Evolutionary conservation across 2,329 filamentous ascomycete genomes (phyloP), one percentile per base, ranked within the genome.

Genomic region (Microcyclospora pomicola): DNA sequence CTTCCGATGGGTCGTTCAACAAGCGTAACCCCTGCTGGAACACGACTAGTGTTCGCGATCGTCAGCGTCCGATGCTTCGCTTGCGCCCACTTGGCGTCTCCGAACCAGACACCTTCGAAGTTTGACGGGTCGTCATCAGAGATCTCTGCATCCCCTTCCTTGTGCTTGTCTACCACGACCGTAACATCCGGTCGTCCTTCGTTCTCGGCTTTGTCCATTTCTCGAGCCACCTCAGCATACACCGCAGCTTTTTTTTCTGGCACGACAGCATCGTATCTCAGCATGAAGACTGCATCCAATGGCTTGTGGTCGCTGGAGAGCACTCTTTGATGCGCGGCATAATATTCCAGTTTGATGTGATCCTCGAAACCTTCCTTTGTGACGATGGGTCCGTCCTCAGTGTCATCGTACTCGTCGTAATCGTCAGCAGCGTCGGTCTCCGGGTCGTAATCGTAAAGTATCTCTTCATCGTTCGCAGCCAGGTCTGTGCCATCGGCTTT

Each of bases 281-380:
- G 62, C 0, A 74, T 80, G 54, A 96, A 96, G 1, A 87, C 66
- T 1, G 86, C 84, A 41, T 79, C 75, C 2, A 98, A 64, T 0
- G 91, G 92, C 57, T 98, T 98, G 61, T 98, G 91, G 51, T 98
- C 91, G 0, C 88, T 96, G 1, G 88, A 94, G 12, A 83, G 73
- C 15, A 98, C 79, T 13, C 82, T 73, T 58, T 96, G 91, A 52
- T 96, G 84, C 0, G 87, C 88, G 0, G 78, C 76, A 56, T 98
- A 98, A 41, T 82, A 68, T 37, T 75, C 66, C n/a, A 77, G 58
- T 15, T 58, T 52, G 19, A 78, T 65, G 33, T 66, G 62, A 40
- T 75, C 71, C 19, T 69, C 60, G 38, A 68, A 72, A 0, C 72
- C 73, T 15, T 77, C 73, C 43, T 73, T 75, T 0, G 74, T 76